Conservation (phyloP, 495 filamentous ascomycete species). For the Polyplosphaeria fusca region DNA sequence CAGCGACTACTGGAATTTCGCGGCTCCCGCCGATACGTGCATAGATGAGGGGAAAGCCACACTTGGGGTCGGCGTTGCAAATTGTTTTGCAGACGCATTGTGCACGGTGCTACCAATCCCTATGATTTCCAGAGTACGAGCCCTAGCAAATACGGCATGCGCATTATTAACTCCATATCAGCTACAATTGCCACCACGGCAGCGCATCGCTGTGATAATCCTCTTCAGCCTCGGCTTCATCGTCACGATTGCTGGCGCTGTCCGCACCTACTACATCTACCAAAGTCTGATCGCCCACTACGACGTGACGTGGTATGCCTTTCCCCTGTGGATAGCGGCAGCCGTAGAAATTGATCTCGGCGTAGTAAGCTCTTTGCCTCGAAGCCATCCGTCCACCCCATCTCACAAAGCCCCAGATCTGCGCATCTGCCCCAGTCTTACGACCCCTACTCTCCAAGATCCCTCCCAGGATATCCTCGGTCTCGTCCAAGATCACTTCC, state of each 20-base stretch:
- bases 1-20: conserved; percentile 19
- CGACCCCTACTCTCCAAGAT: conserved; percentile 17
- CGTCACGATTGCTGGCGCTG: conserved; percentile 56
- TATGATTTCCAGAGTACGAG: conserved; percentile 45
- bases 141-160: no score
- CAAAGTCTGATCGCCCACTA: conserved; percentile 49
- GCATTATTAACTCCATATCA: conserved; percentile 13
- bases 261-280: conserved; percentile 55
- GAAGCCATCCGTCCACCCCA: neutral
- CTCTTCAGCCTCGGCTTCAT: conserved; percentile 59
- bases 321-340: conserved; percentile 52
- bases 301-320: conserved; percentile 55
- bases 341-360: conserved; percentile 58
- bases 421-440: conserved; percentile 20
- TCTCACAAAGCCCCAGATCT: conserved; percentile 10
- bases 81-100: conserved; percentile 58
- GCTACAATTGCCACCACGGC: conserved; percentile 53
- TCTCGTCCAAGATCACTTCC: neutral
- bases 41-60: conserved; percentile 51
- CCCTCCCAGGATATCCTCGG: neutral
- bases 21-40: conserved; percentile 47
- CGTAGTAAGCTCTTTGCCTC: conserved; percentile 48
- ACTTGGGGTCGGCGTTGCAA: conserved; percentile 55
- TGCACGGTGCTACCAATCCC: conserved; percentile 59
- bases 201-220: conserved; percentile 54